Conservation (phyloP, 768 basidiomycete genomes). For the Ramaria rubella region DNA sequence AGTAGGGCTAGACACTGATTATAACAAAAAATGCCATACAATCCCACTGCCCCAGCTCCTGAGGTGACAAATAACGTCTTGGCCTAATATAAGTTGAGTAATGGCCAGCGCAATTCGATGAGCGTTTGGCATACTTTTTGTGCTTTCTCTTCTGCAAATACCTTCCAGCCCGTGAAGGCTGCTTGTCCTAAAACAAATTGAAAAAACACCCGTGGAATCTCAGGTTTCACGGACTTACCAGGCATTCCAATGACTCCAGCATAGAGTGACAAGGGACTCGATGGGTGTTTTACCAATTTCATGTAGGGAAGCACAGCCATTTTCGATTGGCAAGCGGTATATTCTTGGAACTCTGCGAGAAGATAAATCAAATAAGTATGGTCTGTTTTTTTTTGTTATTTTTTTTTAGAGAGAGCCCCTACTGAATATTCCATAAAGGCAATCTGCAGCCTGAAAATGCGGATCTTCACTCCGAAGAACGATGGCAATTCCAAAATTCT, state of each 20-base stretch:
- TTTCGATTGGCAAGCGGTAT: constrained; percentile 21
- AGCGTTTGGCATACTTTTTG: too few species aligned
- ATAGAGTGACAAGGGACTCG: constrained; percentile 43
- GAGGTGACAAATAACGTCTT: constrained; percentile 46
- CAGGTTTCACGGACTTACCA: constrained; percentile 11
- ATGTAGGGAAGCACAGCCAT: constrained; percentile 17
- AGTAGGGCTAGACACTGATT: background rate
- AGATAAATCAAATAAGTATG: background rate
- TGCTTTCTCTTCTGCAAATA: constrained; percentile 21
- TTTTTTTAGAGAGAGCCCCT: constrained; percentile 10
- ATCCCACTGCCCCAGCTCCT: constrained; percentile 51
- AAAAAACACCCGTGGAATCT: background rate
- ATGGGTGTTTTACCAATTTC: constrained; percentile 35
- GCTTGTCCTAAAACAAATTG: constrained; percentile 22
- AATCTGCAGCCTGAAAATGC: constrained; percentile 31
- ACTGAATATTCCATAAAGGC: constrained; percentile 32
- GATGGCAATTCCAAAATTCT: constrained; percentile 36
- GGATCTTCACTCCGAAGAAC: constrained; percentile 37
- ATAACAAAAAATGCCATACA: constrained; percentile 31
- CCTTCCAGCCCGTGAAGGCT: constrained; percentile 37
- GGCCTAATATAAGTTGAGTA: constrained; percentile 26
- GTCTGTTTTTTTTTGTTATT: too few species aligned
- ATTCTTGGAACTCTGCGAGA: constrained; percentile 36
- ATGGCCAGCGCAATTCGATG: background rate
- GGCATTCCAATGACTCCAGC: constrained; percentile 45